A percentile compares a stretch with the other conserved stretches of the same genome.
Conservation (phyloP, 352 stramenopile genomes). For the Peronospora belbahrii region DNA sequence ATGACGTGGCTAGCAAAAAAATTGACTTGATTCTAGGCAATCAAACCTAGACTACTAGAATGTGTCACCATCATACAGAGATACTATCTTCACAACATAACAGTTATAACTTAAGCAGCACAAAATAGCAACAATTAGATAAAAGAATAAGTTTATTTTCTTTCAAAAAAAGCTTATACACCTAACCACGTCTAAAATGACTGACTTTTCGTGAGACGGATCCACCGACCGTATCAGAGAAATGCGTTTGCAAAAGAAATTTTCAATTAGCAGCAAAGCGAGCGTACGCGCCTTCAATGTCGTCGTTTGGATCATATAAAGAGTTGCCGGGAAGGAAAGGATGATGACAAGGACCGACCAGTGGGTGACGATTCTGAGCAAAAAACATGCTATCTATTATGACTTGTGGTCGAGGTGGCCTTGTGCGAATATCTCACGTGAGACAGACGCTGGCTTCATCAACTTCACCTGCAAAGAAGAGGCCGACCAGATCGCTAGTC, state of each 20-base stretch:
- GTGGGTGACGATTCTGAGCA: background rate
- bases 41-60: too few relatives aligned
- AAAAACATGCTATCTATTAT: conserved; percentile 3
- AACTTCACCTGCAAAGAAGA: conserved; percentile 14
- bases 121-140: too few relatives aligned
- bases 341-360: background rate
- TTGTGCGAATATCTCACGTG: conserved; percentile 5
- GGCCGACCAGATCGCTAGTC: background rate
- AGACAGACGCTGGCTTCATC: conserved; percentile 4
- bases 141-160: too few relatives aligned
- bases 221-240: too few relatives aligned
- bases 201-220: background rate
- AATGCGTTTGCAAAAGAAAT: too few relatives aligned
- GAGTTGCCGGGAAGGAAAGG: background rate
- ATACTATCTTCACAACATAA: too few relatives aligned
- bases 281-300: background rate
- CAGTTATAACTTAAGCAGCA: too few relatives aligned
- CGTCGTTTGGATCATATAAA: background rate
- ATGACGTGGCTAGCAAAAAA: too few relatives aligned
- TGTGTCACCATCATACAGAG: too few relatives aligned
- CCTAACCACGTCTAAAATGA: too few relatives aligned
- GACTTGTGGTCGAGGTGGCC: background rate
- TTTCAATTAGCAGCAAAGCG: background rate
- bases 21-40: too few relatives aligned
- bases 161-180: too few relatives aligned